Conservation (phyloP, 2,329 filamentous ascomycete genomes). For the Cadophora gregata region DNA sequence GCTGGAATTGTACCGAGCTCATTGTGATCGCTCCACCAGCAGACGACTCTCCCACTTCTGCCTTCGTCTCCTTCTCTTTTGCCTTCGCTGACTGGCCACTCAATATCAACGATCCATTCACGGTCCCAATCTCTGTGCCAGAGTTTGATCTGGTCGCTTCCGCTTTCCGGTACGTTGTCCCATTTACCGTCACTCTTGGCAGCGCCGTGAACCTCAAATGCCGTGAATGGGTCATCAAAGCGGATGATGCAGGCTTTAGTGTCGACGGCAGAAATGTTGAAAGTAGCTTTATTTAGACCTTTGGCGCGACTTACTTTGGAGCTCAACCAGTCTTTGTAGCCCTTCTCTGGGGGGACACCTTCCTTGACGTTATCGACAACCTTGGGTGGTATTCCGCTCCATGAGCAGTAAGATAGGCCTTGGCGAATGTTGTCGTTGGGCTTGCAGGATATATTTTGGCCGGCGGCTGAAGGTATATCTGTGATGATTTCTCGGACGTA, state of each 20-base stretch:
- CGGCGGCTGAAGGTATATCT: conserved; percentile 73
- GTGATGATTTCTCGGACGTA: conserved; percentile 72
- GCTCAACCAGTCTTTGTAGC: conserved; percentile 65
- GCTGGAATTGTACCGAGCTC: conserved; percentile 75
- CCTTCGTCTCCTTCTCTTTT: conserved; percentile 46
- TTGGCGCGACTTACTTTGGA: conserved; percentile 61
- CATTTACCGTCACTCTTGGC: conserved; percentile 65
- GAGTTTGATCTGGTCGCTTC: conserved; percentile 72
- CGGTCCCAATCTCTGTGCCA: conserved; percentile 84
- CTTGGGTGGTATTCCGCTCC: conserved; percentile 70
- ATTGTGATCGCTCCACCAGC: conserved; percentile 90
- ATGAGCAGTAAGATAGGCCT: conserved; percentile 71
- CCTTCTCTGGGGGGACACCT: conserved; percentile 50
- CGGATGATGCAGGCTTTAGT: conserved; percentile 79
- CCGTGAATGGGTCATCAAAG: conserved; percentile 71
- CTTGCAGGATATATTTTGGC: conserved; percentile 62
- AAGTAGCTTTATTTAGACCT: conserved; percentile 57
- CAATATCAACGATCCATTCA: conserved; percentile 73
- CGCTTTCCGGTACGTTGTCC: conserved; percentile 64
- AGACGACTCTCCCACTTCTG: conserved; percentile 72
- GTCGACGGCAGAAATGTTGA: conserved; percentile 74
- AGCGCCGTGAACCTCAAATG: conserved; percentile 68
- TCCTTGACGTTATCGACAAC: conserved; percentile 58
- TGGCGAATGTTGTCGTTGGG: conserved; percentile 48
- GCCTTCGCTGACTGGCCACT: conserved; percentile 55